phyloP scores from a whole-genome alignment of 495 filamentous ascomycete species.

The Talaromyces borbonicus region DNA sequence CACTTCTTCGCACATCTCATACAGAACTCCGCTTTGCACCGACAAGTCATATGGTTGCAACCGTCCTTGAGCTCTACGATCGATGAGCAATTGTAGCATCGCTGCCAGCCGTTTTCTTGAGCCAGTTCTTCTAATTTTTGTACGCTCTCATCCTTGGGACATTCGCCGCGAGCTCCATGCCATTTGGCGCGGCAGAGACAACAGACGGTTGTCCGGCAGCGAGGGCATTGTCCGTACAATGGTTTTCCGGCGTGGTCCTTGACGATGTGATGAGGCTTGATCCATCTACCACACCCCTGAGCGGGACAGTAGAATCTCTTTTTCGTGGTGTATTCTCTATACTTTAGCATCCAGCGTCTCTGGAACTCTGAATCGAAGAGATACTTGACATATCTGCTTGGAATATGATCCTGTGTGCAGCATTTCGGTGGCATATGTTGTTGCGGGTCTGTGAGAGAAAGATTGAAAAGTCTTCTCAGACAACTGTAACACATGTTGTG shows the following conservation, averaged over 20 bases:
- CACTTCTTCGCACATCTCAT: conserved; percentile 68
- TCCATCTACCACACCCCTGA: conserved; percentile 62
- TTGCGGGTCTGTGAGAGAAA: conserved; percentile 62
- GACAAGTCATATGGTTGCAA: conserved; percentile 81
- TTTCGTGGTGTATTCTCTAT: conserved; percentile 59
- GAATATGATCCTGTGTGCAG: conserved; percentile 61
- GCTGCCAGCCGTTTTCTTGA: conserved; percentile 63
- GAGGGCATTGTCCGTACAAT: conserved; percentile 51
- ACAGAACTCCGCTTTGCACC: conserved; percentile 73
- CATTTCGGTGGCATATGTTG: conserved; percentile 75
- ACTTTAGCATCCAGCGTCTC: conserved; percentile 66
- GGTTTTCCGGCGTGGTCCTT: conserved; percentile 34
- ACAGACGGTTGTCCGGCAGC: conserved; percentile 68
- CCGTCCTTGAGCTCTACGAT: conserved; percentile 74
- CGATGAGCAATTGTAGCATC: conserved; percentile 63
- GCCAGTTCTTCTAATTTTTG: conserved; percentile 55
- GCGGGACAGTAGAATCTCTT: conserved; percentile 68
- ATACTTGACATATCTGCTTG: conserved; percentile 61
- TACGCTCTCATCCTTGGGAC: conserved; percentile 61
- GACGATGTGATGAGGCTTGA: conserved; percentile 57
- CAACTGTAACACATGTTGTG: conserved; percentile 73
- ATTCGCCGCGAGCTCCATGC: conserved; percentile 51
- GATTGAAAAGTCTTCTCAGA: conserved; percentile 58
- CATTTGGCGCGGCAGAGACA: conserved; percentile 59
- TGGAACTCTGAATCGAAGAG: conserved; percentile 68